Base-by-base conservation (phyloP, 176 grass and related monocot genomes). In the Bolboschoenus planiculmis region DNA sequence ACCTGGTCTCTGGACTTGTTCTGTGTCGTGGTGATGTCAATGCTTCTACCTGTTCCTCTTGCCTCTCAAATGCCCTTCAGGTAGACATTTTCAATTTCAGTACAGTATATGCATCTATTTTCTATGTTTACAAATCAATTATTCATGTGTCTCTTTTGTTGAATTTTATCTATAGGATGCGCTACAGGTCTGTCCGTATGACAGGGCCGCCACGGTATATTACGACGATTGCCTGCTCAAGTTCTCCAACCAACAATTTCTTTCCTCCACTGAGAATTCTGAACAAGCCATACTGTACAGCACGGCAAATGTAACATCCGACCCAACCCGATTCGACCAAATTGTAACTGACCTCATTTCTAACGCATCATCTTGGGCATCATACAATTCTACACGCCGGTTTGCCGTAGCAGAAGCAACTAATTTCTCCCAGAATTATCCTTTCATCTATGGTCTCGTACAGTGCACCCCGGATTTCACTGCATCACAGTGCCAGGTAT, bases 401-500 rank as follows among this genome's bases (percentile, higher is more conserved):
- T 92, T 89, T 53, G 87, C 51, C 35, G 24, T 74, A 74, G 70
- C 70, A 29, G 70, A 74, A 48, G 70, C 70, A 48, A 74, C 40
- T 1, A 74, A 39, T 79, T 51, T 66, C 4, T 42, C 77, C 84
- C 57, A 89, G 64, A 3, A 57, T 81, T 86, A 73, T 87, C 84
- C 93, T 0, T 86, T 83, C 8, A 90, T 91, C 37, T 93, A 97
- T 78, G 91, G 87, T 0, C 73, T 97, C 26, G 87, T 46, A 47
- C 91, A 93, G 91, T 97, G 94, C 87, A 97, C 91, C 29, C 86
- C 78, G 42, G 94, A 97, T 83, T 82, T 97, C 16, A 53, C 81
- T 1, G 6, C 36, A 30, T 77, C 10, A 3, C 75, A 90, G 78
- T 95, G 93, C 88, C 78, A 73, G 35, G 48, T 47, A 29, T 47